These are phyloP conservation scores for Yamadazyma diospyri DNA, from an alignment of 1,139 yeast species.

Conservation along the genomic window DNA sequence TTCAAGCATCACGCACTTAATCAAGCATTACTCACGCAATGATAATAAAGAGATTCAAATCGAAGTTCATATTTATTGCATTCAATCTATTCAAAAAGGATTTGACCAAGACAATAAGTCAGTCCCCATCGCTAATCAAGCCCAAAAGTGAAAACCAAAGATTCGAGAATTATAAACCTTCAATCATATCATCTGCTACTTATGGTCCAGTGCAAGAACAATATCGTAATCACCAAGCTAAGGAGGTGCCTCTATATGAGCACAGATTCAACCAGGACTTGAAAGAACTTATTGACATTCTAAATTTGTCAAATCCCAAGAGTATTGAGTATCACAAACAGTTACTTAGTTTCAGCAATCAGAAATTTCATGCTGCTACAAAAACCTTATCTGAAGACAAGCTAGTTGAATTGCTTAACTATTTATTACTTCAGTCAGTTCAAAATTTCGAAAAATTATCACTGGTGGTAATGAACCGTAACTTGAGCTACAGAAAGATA, in stretches of 20 bases:
- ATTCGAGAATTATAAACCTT: conserved; percentile 29
- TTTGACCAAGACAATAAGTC: not conserved
- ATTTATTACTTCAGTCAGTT: conserved; percentile 13
- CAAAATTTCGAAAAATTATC: conserved; percentile 23
- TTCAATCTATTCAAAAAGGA: conserved; percentile 30
- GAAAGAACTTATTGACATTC: conserved; percentile 16
- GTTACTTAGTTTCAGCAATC: conserved; percentile 8
- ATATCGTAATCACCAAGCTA: conserved; percentile 9
- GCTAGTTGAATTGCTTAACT: conserved; percentile 25
- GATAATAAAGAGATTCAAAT: conserved; percentile 7
- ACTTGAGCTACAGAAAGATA: conserved; percentile 4
- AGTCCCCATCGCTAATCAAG: not conserved
- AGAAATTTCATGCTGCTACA: conserved; percentile 20
- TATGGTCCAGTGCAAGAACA: conserved; percentile 33
- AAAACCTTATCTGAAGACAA: conserved; percentile 21
- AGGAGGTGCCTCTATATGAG: not conserved
- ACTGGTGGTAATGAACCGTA: conserved; percentile 27
- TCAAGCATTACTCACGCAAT: no score
- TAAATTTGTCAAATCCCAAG: conserved; percentile 19
- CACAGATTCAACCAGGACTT: conserved; percentile 2
- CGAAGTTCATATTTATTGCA: conserved; percentile 32
- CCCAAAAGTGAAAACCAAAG: conserved; percentile 1
- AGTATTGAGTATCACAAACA: conserved; percentile 16
- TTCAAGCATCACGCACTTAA: no score
- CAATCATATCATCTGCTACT: conserved; percentile 30